phyloP scores from a whole-genome alignment of 306 rosid species.

The Cicer cuneatum region DNA sequence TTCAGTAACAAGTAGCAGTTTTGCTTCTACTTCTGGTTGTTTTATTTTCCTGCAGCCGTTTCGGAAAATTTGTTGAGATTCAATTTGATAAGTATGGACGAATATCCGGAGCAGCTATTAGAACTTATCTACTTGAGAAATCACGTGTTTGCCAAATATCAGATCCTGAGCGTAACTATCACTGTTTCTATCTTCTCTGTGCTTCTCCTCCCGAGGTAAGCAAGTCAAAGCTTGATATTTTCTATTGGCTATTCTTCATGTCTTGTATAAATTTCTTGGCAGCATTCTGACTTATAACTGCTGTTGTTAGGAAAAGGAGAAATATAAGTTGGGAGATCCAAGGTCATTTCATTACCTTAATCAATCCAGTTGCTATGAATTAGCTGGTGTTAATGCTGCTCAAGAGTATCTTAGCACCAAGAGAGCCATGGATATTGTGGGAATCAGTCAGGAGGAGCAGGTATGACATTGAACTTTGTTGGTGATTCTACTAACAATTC shows the following conservation, averaged over 20 bases:
- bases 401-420: slow-evolving; percentile 79
- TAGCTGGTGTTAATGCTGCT: slow-evolving; percentile 74
- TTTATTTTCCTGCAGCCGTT: slow-evolving; percentile 72
- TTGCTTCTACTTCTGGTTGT: slow-evolving; percentile 44
- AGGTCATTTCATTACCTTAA: slow-evolving; percentile 86
- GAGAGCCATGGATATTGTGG: slow-evolving; percentile 93
- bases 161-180: slow-evolving; percentile 90
- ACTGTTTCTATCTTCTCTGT: slow-evolving; percentile 86
- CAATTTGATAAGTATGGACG: slow-evolving; percentile 75
- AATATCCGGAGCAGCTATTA: slow-evolving; percentile 95
- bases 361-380: slow-evolving; percentile 83
- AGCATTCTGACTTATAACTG: slow-evolving; percentile 39
- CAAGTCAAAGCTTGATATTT: slow-evolving; percentile 35
- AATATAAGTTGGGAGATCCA: slow-evolving; percentile 80
- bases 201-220: slow-evolving; percentile 89
- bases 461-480: slow-evolving; percentile 47
- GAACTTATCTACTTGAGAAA: slow-evolving; percentile 92
- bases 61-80: slow-evolving; percentile 94
- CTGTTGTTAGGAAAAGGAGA: slow-evolving; percentile 76
- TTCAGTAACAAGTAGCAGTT: slow-evolving; percentile 39
- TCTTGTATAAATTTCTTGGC: slow-evolving; percentile 19
- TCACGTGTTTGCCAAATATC: slow-evolving; percentile 98
- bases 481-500: slow-evolving; percentile 39
- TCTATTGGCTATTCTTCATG: slow-evolving; percentile 35
- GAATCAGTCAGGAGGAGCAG: slow-evolving; percentile 84